phyloP scores from a whole-genome alignment of 495 filamentous ascomycete genomes.

The Aspergillus sclerotiicarbonarius region DNA sequence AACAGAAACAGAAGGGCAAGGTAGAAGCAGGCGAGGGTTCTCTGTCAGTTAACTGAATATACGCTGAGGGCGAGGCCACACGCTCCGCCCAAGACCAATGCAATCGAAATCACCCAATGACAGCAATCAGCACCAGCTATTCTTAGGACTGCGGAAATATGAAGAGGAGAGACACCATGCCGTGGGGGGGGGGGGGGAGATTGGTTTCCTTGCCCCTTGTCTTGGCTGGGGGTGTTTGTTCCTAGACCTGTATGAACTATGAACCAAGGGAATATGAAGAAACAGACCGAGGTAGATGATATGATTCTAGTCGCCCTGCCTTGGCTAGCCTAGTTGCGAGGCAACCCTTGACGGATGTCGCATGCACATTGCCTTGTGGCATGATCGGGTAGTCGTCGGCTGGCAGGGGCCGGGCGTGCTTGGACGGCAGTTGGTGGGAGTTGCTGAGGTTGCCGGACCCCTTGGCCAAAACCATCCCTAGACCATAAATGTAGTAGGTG shows the following conservation, averaged over 20 bases:
- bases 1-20: conserved; percentile 14
- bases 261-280: conserved; percentile 2
- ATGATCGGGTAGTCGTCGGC: conserved; percentile 8
- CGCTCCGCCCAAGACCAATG: conserved; percentile 2
- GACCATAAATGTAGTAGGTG: not conserved
- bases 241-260: conserved; percentile 18
- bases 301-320: conserved; percentile 6
- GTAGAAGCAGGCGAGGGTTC: conserved; percentile 17
- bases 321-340: conserved; percentile 4
- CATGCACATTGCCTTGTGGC: conserved; percentile 21
- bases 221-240: conserved; percentile 2
- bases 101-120: not conserved
- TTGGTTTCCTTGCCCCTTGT: not conserved
- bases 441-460: no score
- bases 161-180: not conserved
- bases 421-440: not conserved
- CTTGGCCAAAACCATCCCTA: not conserved
- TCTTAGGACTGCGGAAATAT: not conserved
- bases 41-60: conserved; percentile 18
- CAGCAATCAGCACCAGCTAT: not conserved
- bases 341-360: conserved; percentile 14
- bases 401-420: not conserved
- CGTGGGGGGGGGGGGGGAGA: not conserved
- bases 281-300: conserved; percentile 15
- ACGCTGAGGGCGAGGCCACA: conserved; percentile 9